Base-by-base conservation (phyloP, 2,329 filamentous ascomycete species). In the Colletotrichum sp. region DNA sequence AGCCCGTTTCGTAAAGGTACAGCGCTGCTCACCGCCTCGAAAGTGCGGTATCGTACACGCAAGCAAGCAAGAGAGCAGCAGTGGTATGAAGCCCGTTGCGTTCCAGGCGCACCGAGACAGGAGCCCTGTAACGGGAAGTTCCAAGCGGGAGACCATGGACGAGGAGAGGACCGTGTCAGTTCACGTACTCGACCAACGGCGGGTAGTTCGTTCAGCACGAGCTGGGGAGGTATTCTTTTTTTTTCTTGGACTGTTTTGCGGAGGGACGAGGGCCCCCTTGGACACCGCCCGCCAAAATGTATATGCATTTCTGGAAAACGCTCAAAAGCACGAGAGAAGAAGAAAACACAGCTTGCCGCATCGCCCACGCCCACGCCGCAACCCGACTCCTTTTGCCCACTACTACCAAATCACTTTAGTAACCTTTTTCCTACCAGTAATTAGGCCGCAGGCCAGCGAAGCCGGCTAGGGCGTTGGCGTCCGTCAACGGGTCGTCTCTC, bases 391-490 rank as follows among this genome's bases (percentile, higher is more conserved):
- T 15, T 22, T 52, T 44, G 9, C 39, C 9, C 39, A 7, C 28
- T 28, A 13, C 44, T 52, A 52, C 44, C 44, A 22, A 52, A 52
- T 52, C 44, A 52, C 44, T 52, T 52, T 7, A 52, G 44, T 65
- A 36, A 34, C 55, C 55, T 44, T 55, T 28, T 44, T n/a, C 30
- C 44, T 88, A 92, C 91, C 91, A 93, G 81, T 92, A 92, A 24
- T 90, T 85, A 70, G 91, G 90, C 77, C 91, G 86, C 80, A 93
- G 82, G 22, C 91, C 91, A 48, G 90, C 87, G 82, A 93, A 92
- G 80, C 88, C 90, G 28, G 90, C 87, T 79, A 90, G 79, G 7
- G 88, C 84, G 70, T 89, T 85, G 18, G 86, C 86, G 74, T 88
- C 89, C 69, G 87, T 84, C 30, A 86, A 85, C 26, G 88, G 87